These are phyloP conservation scores for Rubus parviflorus DNA, from an alignment of 306 rosid genomes.

Conservation along the genomic window DNA sequence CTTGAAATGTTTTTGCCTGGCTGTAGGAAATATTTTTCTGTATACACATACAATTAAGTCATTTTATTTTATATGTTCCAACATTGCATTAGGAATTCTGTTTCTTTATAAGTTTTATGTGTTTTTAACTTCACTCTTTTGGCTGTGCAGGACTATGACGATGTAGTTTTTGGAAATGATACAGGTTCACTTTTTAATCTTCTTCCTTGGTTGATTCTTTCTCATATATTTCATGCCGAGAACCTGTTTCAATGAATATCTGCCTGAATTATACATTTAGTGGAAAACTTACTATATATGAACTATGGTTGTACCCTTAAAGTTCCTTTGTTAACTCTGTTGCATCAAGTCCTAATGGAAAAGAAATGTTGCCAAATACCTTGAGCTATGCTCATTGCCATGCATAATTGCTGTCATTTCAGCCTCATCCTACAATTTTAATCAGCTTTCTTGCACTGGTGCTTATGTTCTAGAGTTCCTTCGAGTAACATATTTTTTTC, in stretches of 20 bases:
- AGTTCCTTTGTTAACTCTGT: neutral
- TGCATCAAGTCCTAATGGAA: neutral
- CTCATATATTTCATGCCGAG: neutral
- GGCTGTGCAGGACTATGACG: conserved; percentile 65
- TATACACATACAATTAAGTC: neutral
- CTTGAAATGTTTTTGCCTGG: neutral
- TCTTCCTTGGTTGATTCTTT: neutral
- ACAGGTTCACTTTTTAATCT: conserved; percentile 61
- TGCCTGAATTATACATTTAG: neutral
- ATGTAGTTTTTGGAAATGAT: conserved; percentile 46
- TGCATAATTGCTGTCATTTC: neutral
- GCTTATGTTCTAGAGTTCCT: conserved; percentile 6
- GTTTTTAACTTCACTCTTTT: conserved; percentile 33
- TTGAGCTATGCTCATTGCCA: neutral
- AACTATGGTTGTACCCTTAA: neutral
- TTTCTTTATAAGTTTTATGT: conserved; percentile 9
- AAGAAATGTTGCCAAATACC: neutral
- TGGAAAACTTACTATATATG: neutral
- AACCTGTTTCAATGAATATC: neutral
- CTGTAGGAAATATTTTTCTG: neutral
- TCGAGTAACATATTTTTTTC: conserved; percentile 13
- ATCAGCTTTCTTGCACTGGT: neutral
- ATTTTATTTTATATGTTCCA: neutral
- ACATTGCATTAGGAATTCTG: neutral
- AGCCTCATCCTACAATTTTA: neutral